Conservation (phyloP, 2,329 filamentous ascomycete genomes). For the Sporothrix protearum region DNA sequence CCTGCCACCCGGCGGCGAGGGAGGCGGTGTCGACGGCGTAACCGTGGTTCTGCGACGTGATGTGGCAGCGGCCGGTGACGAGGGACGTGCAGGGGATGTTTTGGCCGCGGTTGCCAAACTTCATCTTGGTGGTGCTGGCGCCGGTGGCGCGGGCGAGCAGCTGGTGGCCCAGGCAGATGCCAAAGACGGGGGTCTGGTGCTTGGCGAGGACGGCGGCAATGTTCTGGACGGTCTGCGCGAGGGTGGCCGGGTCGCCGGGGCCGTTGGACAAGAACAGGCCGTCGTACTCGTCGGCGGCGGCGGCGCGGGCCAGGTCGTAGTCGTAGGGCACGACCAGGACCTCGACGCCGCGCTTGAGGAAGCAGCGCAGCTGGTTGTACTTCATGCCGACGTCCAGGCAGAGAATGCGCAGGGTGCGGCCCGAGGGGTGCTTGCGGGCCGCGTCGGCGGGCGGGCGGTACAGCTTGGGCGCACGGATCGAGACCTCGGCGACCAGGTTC, state of each 20-base stretch:
- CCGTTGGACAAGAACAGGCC: slow-evolving; percentile 98
- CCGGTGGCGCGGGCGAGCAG: slow-evolving; percentile 84
- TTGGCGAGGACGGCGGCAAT: slow-evolving; percentile 72
- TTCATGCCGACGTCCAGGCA: slow-evolving; percentile 98
- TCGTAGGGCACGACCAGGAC: slow-evolving; percentile 95
- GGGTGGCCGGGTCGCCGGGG: slow-evolving; percentile 86
- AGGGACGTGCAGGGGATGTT: slow-evolving; percentile 98
- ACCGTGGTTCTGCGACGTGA: slow-evolving; percentile 98
- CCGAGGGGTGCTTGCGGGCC: slow-evolving; percentile 78
- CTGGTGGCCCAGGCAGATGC: slow-evolving; percentile 95
- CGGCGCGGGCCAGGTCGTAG: slow-evolving; percentile 77
- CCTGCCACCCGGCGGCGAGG: slow-evolving; percentile 76
- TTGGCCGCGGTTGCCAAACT: slow-evolving; percentile 97
- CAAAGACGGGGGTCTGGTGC: slow-evolving; percentile 83
- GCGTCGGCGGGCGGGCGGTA: slow-evolving; percentile 71
- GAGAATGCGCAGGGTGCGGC: slow-evolving; percentile 79
- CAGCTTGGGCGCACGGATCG: slow-evolving; percentile 78
- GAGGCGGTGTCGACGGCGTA: slow-evolving; percentile 82
- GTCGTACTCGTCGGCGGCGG: slow-evolving; percentile 80
- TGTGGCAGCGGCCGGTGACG: slow-evolving; percentile 94
- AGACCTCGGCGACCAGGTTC: slow-evolving; percentile 94
- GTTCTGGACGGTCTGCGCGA: slow-evolving; percentile 75
- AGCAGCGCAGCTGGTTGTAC: slow-evolving; percentile 94
- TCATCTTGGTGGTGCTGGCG: slow-evolving; percentile 89
- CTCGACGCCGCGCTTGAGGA: slow-evolving; percentile 86